Base-by-base conservation (phyloP, 495 filamentous ascomycete genomes). In the Thermochaetoides thermophila region DNA sequence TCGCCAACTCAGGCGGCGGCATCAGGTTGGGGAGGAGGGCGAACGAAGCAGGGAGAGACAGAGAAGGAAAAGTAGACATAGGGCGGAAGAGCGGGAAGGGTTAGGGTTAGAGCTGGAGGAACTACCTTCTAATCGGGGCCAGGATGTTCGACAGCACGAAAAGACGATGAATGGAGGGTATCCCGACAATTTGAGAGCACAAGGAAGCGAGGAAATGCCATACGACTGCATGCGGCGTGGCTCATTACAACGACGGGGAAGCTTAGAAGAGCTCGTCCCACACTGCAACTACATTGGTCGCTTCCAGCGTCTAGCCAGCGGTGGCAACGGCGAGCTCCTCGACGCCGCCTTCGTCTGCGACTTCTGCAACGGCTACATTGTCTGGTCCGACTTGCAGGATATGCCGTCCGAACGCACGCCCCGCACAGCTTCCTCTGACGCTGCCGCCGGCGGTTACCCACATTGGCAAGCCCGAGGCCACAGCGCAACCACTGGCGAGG, bases 331-430 rank as follows among this genome's bases (percentile, higher is more conserved):
- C 8, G n/a, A 22, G 2, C 19, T 52, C n/a, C 40, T 30, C n/a
- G 59, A 64, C 36, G 56, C 58, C 12, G 61, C 63, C 1, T 67
- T 65, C 34, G 52, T 64, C 0, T 67, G 63, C 42, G 56, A 67
- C 42, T 67, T 59, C 37, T 67, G 63, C 51, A 58, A 64, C 42
- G 63, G 63, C 6, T 59, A 54, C 25, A 38, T 67, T 9, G 48
- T 67, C 15, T 67, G 63, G 63, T 49, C 57, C 18, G 56, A 67
- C 38, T 39, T 66, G 32, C 45, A 43, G 27, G 43, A 40, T 3
- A 56, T 65, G 42, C 60, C 63, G 9, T 49, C 56, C 1, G 47
- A 47, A 23, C 37, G 63, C 14, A 34, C 48, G 8, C 38, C 44
- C 13, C 34, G 40, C n/a, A 18, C 37, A 0, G 22, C 44, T 5